Percentiles rank a stretch among this genome's conserved stretches.
These are phyloP conservation scores for Sporormia fimetaria DNA, from an alignment of 495 filamentous ascomycete species.

Conservation along the genomic window DNA sequence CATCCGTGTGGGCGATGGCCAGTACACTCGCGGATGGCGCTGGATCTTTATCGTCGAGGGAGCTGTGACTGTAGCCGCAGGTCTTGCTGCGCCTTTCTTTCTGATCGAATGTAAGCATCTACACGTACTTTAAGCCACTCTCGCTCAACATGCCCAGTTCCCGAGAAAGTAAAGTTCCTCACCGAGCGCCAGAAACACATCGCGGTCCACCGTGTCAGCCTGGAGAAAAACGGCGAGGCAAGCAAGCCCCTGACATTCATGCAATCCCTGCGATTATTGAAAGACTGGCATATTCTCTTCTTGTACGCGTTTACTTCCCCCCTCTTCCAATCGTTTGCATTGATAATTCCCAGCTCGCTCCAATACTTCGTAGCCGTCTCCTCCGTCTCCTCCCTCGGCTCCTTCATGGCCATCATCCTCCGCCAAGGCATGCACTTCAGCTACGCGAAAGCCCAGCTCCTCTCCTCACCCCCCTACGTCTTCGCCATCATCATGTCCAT, in stretches of 20 bases:
- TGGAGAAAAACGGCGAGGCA: conserved; percentile 5
- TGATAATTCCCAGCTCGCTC: conserved; percentile 1
- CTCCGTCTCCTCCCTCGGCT: conserved; percentile 8
- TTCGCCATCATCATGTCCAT: conserved; percentile 6
- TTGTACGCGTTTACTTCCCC: conserved; percentile 1
- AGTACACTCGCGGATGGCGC: conserved; percentile 3
- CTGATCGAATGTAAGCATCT: conserved; percentile 10
- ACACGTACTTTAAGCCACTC: too few species aligned
- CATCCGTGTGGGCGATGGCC: conserved; percentile 5
- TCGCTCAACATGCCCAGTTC: too few species aligned
- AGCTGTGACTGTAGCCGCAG: conserved; percentile 2
- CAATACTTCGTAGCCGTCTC: conserved; percentile 12
- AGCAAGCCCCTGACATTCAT: conserved; percentile 4
- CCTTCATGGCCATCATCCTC: conserved; percentile 9
- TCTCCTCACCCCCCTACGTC: conserved; percentile 7
- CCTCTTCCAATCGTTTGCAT: background rate
- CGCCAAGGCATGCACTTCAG: conserved; percentile 10
- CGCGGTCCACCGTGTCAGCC: conserved; percentile 4
- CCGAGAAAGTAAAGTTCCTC: conserved; percentile 9
- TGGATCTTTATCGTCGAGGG: conserved; percentile 9
- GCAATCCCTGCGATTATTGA: conserved; percentile 1
- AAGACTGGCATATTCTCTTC: conserved; percentile 8
- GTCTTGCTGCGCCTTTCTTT: conserved; percentile 3
- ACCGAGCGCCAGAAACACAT: conserved; percentile 9
- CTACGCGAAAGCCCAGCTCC: conserved; percentile 7